Percentiles rank a stretch among this genome's conserved stretches.
Conservation (phyloP, 2,329 filamentous ascomycete genomes). For the Colletotrichum truncatum region DNA sequence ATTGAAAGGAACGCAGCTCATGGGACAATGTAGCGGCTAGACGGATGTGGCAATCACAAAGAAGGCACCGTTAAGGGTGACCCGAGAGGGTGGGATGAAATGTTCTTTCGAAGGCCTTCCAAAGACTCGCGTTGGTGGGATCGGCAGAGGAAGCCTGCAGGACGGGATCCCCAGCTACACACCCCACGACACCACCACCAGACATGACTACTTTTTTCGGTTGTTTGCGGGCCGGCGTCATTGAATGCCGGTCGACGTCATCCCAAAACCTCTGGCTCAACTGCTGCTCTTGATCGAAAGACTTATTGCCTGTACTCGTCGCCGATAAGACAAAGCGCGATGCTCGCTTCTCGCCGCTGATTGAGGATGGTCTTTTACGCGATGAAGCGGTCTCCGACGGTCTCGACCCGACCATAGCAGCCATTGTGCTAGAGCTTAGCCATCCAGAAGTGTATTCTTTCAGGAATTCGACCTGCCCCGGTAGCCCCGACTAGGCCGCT, state of each 20-base stretch:
- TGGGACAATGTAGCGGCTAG: background rate
- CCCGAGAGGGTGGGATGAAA: conserved; percentile 12
- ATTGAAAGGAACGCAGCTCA: background rate
- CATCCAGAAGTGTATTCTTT: conserved; percentile 15
- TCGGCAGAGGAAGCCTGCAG: background rate
- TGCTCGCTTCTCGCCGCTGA: conserved; percentile 3
- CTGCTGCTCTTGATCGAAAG: background rate
- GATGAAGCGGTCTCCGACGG: conserved; percentile 16
- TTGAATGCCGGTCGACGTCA: conserved; percentile 19
- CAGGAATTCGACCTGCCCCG: background rate
- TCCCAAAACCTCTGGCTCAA: conserved; percentile 3
- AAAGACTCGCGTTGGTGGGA: conserved; percentile 9
- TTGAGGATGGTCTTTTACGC: conserved; percentile 13
- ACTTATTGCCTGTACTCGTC: background rate
- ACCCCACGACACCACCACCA: background rate
- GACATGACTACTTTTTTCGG: background rate
- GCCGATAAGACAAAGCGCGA: background rate
- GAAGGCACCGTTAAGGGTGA: conserved; percentile 20
- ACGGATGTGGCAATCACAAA: conserved; percentile 19
- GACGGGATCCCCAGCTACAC: background rate
- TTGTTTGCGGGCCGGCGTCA: background rate
- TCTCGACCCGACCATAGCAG: conserved; percentile 2
- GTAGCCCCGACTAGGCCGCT: conserved; percentile 9
- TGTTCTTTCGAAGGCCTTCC: conserved; percentile 7
- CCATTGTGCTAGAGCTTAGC: conserved; percentile 20